A percentile compares a stretch with the other conserved stretches of the same genome.
phyloP scores from a whole-genome alignment of 2,329 filamentous ascomycete genomes.

The Beauveria asiatica region DNA sequence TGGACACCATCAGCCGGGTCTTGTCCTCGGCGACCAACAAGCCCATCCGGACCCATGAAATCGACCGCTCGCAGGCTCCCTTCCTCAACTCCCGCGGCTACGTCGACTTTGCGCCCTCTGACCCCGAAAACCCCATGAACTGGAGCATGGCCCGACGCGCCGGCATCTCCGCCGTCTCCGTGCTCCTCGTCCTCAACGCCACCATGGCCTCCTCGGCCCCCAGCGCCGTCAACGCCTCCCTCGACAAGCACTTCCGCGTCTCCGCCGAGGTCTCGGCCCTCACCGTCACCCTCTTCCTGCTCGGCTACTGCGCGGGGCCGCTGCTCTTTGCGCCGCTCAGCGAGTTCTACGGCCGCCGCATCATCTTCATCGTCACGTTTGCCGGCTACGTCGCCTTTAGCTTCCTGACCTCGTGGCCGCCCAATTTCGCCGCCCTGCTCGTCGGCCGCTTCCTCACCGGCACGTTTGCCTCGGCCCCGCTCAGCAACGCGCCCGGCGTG shows the following conservation, averaged over 20 bases:
- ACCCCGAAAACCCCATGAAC: constrained; percentile 43
- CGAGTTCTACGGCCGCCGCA: constrained; percentile 48
- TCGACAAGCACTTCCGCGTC: constrained; percentile 37
- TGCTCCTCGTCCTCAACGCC: constrained; percentile 45
- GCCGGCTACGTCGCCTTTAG: constrained; percentile 40
- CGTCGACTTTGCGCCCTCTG: constrained; percentile 40
- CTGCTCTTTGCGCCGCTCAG: constrained; percentile 49
- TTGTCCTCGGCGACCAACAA: constrained; percentile 44
- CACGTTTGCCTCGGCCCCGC: constrained; percentile 42
- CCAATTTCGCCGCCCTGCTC: constrained; percentile 43
- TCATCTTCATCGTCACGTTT: constrained; percentile 44
- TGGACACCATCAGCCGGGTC: constrained; percentile 34
- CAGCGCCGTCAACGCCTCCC: constrained; percentile 21
- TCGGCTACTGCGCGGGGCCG: constrained; percentile 50
- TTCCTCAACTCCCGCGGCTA: constrained; percentile 41
- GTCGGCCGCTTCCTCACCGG: constrained; percentile 48
- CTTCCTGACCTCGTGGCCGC: constrained; percentile 45
- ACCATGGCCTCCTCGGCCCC: constrained; percentile 35
- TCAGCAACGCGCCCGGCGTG: constrained; percentile 42
- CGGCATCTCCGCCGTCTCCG: constrained; percentile 32
- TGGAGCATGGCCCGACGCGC: constrained; percentile 34
- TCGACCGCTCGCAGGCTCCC: constrained; percentile 21
- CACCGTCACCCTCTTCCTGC: constrained; percentile 45
- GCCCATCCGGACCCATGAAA: constrained; percentile 36
- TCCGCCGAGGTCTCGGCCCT: constrained; percentile 38